Percentiles rank a stretch among this genome's conserved stretches.
These are phyloP conservation scores for Psilocybe subaeruginosa DNA, from an alignment of 768 basidiomycete species.

Conservation along the genomic window DNA sequence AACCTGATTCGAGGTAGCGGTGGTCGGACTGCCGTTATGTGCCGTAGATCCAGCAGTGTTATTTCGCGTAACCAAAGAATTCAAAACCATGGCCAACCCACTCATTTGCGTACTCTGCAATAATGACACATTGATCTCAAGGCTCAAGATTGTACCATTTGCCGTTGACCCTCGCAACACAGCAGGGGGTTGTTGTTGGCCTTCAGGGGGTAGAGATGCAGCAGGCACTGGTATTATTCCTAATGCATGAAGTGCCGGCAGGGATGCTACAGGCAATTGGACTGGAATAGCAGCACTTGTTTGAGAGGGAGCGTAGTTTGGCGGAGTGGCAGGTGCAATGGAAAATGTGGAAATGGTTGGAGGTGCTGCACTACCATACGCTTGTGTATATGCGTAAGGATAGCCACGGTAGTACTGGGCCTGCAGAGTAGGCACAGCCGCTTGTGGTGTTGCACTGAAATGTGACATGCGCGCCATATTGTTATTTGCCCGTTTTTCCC, in stretches of 20 bases:
- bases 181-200: slow-evolving; percentile 73
- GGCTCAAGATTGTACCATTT: slow-evolving; percentile 70
- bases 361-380: slow-evolving; percentile 46
- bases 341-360: slow-evolving; percentile 38
- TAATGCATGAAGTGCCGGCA: slow-evolving; percentile 67
- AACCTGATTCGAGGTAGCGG: slow-evolving; percentile 7
- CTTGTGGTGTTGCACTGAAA: slow-evolving; percentile 34
- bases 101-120: slow-evolving; percentile 79
- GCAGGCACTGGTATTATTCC: slow-evolving; percentile 76
- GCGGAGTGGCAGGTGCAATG: slow-evolving; percentile 27
- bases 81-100: slow-evolving; percentile 71
- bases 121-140: slow-evolving; percentile 79
- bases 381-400: slow-evolving; percentile 66
- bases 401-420: slow-evolving; percentile 67
- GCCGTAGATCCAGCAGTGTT: slow-evolving; percentile 20
- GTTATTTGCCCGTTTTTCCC: slow-evolving; percentile 62
- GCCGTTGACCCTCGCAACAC: slow-evolving; percentile 72
- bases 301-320: slow-evolving; percentile 37
- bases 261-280: slow-evolving; percentile 67
- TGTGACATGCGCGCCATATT: slow-evolving; percentile 46
- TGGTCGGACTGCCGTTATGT: slow-evolving; percentile 3
- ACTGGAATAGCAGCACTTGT: slow-evolving; percentile 58
- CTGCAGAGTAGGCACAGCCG: slow-evolving; percentile 35
- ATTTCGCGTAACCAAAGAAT: slow-evolving; percentile 64
- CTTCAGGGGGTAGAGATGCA: slow-evolving; percentile 50